Percentiles rank a stretch among this genome's conserved stretches.
These are phyloP conservation scores for Cladosporium oxysporum DNA, from an alignment of 2,329 filamentous ascomycete species.

Conservation along the genomic window DNA sequence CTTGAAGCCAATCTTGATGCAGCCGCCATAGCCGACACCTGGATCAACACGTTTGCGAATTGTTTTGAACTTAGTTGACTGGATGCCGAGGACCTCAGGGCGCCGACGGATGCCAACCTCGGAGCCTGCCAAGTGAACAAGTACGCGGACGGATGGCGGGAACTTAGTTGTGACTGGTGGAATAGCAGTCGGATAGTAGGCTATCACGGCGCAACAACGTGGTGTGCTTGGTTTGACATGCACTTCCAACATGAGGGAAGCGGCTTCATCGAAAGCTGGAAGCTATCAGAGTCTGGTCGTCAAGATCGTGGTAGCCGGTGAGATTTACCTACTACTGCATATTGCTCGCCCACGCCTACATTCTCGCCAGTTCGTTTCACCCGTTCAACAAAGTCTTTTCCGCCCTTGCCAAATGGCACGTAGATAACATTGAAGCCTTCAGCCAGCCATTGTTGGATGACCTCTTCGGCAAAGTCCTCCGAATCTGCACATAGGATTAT, in stretches of 20 bases:
- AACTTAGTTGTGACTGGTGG: slow-evolving; percentile 52
- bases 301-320: background rate
- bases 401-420: slow-evolving; percentile 54
- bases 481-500: slow-evolving; percentile 55
- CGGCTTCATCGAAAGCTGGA: slow-evolving; percentile 63
- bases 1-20: slow-evolving; percentile 47
- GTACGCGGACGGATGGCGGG: slow-evolving; percentile 48
- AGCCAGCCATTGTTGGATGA: slow-evolving; percentile 56
- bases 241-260: slow-evolving; percentile 59
- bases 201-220: slow-evolving; percentile 60
- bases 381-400: slow-evolving; percentile 48
- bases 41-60: slow-evolving; percentile 52
- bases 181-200: slow-evolving; percentile 64
- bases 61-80: slow-evolving; percentile 52
- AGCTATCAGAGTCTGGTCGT: background rate
- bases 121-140: slow-evolving; percentile 59
- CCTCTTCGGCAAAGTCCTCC: slow-evolving; percentile 58
- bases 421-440: slow-evolving; percentile 64
- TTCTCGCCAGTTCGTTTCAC: slow-evolving; percentile 56
- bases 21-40: slow-evolving; percentile 53
- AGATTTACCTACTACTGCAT: slow-evolving; percentile 60
- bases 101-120: slow-evolving; percentile 52
- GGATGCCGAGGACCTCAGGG: slow-evolving; percentile 54
- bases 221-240: slow-evolving; percentile 57
- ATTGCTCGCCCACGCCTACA: slow-evolving; percentile 60